Conservation (phyloP, 306 rosid species). For the Vigna reflexopilosa region DNA sequence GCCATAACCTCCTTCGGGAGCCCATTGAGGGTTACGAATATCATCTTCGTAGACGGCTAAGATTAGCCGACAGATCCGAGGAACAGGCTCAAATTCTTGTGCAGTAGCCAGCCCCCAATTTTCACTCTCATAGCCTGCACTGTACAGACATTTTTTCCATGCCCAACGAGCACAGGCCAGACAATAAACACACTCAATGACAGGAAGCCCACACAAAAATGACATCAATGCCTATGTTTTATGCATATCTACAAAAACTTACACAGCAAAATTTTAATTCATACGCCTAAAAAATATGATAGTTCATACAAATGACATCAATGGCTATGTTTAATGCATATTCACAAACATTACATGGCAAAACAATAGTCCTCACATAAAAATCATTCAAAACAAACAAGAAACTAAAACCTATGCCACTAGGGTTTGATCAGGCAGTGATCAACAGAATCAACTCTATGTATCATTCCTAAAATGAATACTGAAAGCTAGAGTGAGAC, state of each 20-base stretch:
- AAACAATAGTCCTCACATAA: neutral
- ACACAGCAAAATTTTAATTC: conserved; percentile 26
- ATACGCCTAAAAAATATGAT: no score
- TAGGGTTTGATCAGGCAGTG: conserved; percentile 32
- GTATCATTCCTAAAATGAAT: neutral
- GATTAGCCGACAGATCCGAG: conserved; percentile 78
- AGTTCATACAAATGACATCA: conserved; percentile 75
- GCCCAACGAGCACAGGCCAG: conserved; percentile 91
- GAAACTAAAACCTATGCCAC: conserved; percentile 22
- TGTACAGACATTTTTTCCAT: conserved; percentile 88
- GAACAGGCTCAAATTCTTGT: conserved; percentile 91
- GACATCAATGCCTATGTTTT: conserved; percentile 76
- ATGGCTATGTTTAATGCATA: conserved; percentile 50
- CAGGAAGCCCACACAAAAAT: conserved; percentile 77
- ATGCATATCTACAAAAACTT: conserved; percentile 37
- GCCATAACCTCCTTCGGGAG: conserved; percentile 90
- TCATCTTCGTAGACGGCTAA: conserved; percentile 81
- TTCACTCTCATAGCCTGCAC: conserved; percentile 91
- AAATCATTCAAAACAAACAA: neutral
- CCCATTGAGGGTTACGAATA: conserved; percentile 80
- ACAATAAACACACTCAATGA: conserved; percentile 92
- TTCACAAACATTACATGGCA: neutral
- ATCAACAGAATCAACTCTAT: conserved; percentile 28
- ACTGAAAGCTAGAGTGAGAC: conserved; percentile 27
- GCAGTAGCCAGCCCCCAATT: conserved; percentile 87